Evolutionary conservation across 140 eudicot genomes (phyloP).

Genomic region (Bidens hawaiensis): DNA sequence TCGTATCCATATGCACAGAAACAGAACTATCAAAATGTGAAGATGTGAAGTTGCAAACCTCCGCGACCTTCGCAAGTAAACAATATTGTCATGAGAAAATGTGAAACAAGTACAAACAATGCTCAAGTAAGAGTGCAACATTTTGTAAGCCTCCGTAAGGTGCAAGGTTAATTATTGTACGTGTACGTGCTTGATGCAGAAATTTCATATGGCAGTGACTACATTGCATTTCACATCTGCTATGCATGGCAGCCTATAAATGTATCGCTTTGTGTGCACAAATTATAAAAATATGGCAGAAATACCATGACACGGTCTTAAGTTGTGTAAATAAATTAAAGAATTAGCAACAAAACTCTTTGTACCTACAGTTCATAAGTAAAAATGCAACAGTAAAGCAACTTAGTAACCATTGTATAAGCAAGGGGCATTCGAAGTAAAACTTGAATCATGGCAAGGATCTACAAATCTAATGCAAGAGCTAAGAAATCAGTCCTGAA

Average conservation of each 20-base stretch:
- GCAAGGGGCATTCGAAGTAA: neutral
- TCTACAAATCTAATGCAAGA: neutral
- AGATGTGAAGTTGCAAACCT: neutral
- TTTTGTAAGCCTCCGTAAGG: neutral
- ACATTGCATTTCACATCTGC: neutral
- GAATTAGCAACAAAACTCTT: neutral
- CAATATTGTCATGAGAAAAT: neutral
- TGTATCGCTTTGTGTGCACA: neutral
- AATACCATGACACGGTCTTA: neutral
- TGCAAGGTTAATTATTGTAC: neutral
- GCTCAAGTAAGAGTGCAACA: neutral
- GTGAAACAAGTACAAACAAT: neutral
- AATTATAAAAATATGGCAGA: neutral
- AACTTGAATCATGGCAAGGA: neutral
- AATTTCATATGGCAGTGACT: neutral
- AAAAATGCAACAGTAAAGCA: neutral
- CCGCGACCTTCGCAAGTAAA: neutral
- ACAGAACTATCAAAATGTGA: neutral
- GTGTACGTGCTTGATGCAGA: neutral
- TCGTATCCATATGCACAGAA: neutral
- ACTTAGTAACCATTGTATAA: conserved; percentile 6
- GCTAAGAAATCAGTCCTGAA: neutral
- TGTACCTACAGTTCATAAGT: neutral
- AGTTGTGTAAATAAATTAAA: neutral
- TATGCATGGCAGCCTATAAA: neutral